Evolutionary conservation across 176 grass and related monocot species (phyloP), one percentile per base, ranked within the genome.

Genomic region (Typha latifolia): DNA sequence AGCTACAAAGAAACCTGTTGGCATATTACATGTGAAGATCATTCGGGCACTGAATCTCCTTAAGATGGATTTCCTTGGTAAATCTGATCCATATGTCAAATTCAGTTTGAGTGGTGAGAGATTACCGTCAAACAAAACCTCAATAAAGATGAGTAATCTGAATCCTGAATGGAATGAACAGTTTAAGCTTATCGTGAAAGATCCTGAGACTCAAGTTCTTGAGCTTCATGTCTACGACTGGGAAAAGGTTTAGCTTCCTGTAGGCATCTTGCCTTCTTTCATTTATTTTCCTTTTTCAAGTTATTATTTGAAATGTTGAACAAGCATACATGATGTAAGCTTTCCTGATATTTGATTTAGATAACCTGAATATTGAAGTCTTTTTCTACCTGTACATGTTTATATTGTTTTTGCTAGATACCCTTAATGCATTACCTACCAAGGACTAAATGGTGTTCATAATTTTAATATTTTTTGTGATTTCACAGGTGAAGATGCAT

Each of bases 11-110:
- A 97, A 84, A 56, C 85, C 93, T 29, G 83, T 97, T 27, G 93
- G 93, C 34, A 78, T 97, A 82, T 81, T 97, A 66, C 76, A 89
- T 21, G 93, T 92, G 26, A 97, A 89, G 63, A 78, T 97, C 62
- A 72, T 97, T 48, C 84, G 81, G 50, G 93, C 88, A 10, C 64
- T 84, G 72, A 84, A 97, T 87, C 88, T 97, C 72, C 82, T 79
- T 48, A 97, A 97, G 74, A 97, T 97, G 93, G 93, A 97, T 62
- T 77, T 97, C 65, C 80, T 97, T 67, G 93, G 93, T 11, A 97
- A 92, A 78, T 97, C 93, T 55, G 93, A 97, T 72, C 88, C 93
- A n/a, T 97, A 92, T 80, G 93, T 97, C 51, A 92, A 97, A 74
- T 76, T 97, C 69, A 82, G 82, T 3, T 48, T 97, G 29, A 97